Percentiles rank a stretch among this genome's conserved stretches.
phyloP scores from a whole-genome alignment of 345 rosid genomes.

The Balakata baccata region DNA sequence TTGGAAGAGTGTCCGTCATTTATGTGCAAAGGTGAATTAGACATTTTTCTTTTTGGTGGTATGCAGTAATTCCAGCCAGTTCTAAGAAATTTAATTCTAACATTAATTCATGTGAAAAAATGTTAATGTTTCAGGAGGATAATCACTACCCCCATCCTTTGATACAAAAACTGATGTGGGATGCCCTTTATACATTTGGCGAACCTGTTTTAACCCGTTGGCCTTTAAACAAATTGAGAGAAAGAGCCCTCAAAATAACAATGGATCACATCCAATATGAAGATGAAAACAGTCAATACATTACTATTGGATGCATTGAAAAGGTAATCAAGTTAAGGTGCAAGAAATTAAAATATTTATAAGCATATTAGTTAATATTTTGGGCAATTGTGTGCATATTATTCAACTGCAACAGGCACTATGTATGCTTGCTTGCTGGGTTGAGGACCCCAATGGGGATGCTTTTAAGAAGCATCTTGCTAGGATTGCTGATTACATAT shows the following conservation, averaged over 20 bases:
- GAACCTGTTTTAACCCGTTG: constrained; percentile 15
- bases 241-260: constrained; percentile 15
- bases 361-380: too few species aligned
- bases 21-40: constrained; percentile 20
- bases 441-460: constrained; percentile 54
- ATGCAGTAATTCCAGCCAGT: too few species aligned
- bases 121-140: constrained; percentile 14
- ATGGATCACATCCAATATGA: constrained; percentile 29
- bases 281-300: constrained; percentile 36
- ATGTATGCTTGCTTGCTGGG: constrained; percentile 65
- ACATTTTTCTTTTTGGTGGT: background rate
- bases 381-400: background rate
- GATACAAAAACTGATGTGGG: constrained; percentile 24
- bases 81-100: too few species aligned
- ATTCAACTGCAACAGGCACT: constrained; percentile 27
- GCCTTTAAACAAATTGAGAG: constrained; percentile 14
- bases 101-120: too few species aligned
- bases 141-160: constrained; percentile 11
- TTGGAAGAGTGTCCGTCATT: constrained; percentile 20
- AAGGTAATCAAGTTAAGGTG: background rate
- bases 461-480: constrained; percentile 54
- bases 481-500: constrained; percentile 44
- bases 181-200: background rate
- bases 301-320: constrained; percentile 24
- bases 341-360: background rate